Evolutionary conservation across 75 land plant genomes (phyloP), one percentile per base, ranked within the genome.

Genomic region (Cryptomeria japonica): DNA sequence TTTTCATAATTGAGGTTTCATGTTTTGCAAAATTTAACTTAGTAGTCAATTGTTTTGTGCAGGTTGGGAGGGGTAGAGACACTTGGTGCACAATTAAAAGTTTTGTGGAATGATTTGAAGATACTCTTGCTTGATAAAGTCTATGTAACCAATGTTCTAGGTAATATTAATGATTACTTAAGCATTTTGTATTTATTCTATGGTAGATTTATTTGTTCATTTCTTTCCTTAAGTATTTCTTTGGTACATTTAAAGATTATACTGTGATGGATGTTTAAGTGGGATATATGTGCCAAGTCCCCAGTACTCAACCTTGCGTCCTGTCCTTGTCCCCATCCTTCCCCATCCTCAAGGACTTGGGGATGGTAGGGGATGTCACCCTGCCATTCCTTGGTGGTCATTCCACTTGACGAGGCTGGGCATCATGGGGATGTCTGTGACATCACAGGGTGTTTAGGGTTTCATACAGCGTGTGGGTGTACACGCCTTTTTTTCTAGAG

Each of bases 111-210:
- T 79, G 97, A 96, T 83, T 73, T 95, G 90, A 94, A 94, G 91
- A 76, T 87, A 8, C 93, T 96, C 22, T 89, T 96, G 87, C 70
- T 70, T 14, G 93, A 93, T 32, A 88, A 87, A 55, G 93, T 94
- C 85, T 96, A 93, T 87, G 89, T 93, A 6, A 90, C 90, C 11
- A 97, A 97, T 91, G 97, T 95, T 88, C 70, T 95, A 90, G 96
- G 96, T 94, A 92, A 58, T 53, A 75, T 46, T 18, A 84, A 58
- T 32, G 31, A 55, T 18, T 36, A 5, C 39, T 34, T 44, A 34
- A 31, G 25, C 32, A 31, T 84, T 84, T 84, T 41, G 16, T 41
- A 78, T 3, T 78, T 42, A 18, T 19, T 78, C 42, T 28, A 38
- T 78, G 80, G 70, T 18, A 78, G 25, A 39, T 41, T 19, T 78